Conservation (phyloP, 169 alveolate genomes). For the Neospora caninum region DNA sequence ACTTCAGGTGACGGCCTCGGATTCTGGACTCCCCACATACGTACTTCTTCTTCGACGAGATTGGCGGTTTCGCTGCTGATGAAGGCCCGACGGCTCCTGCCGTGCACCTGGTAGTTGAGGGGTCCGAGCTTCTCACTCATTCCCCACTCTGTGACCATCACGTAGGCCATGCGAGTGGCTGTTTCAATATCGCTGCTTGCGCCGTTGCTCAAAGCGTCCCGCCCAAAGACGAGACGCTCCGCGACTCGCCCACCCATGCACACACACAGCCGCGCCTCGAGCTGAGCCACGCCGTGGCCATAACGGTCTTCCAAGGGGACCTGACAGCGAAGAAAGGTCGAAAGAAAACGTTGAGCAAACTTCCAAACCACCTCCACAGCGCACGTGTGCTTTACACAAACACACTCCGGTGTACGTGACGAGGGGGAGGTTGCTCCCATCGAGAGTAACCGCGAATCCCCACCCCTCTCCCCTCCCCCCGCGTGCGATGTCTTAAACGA, state of each 20-base stretch:
- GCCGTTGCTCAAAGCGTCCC: constrained; percentile 90
- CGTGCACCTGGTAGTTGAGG: constrained; percentile 72
- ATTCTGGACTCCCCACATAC: background rate
- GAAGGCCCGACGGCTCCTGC: constrained; percentile 10
- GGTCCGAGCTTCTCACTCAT: constrained; percentile 90
- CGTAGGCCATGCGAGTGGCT: constrained; percentile 89
- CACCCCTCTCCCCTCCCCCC: background rate
- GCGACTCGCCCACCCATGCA: constrained; percentile 97
- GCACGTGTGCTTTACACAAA: background rate
- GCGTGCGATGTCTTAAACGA: background rate
- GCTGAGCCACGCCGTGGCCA: constrained; percentile 85
- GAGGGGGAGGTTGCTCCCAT: no score
- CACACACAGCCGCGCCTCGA: constrained; percentile 92
- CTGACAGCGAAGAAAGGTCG: constrained; percentile 1
- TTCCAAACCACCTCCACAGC: background rate
- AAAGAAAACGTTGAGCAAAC: background rate
- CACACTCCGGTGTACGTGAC: no score
- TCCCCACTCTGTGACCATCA: constrained; percentile 92
- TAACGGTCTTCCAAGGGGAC: constrained; percentile 86
- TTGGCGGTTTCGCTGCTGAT: constrained; percentile 31
- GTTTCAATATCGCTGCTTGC: constrained; percentile 91
- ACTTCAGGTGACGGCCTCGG: no score
- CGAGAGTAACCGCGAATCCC: no score
- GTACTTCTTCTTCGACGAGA: constrained; percentile 44
- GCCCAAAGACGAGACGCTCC: constrained; percentile 92